Percentiles rank a stretch among this genome's conserved stretches.
These are phyloP conservation scores for Endoconidiophora polonica DNA, from an alignment of 2,329 filamentous ascomycete species.

Conservation along the genomic window DNA sequence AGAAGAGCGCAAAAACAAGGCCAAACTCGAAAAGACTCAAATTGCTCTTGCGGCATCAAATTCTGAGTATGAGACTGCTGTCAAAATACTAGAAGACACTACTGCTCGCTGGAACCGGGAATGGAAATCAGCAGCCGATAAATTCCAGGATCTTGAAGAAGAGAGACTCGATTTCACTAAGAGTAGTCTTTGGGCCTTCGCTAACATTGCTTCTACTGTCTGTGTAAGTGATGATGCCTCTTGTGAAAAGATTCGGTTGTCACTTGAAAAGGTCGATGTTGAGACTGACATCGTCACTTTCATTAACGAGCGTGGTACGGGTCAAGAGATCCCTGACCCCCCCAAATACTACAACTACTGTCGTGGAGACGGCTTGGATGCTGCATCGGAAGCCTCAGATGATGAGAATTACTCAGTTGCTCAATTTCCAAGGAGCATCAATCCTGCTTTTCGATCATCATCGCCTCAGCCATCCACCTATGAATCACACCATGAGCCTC, in stretches of 20 bases:
- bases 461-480: slow-evolving; percentile 89
- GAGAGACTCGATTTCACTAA: slow-evolving; percentile 94
- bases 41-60: slow-evolving; percentile 85
- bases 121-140: slow-evolving; percentile 95
- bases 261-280: slow-evolving; percentile 88
- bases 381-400: slow-evolving; percentile 65
- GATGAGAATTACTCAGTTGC: slow-evolving; percentile 87
- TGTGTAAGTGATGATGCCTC: slow-evolving; percentile 95
- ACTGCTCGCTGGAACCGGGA: slow-evolving; percentile 93
- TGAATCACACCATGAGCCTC: slow-evolving; percentile 76
- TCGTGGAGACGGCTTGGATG: slow-evolving; percentile 69
- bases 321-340: slow-evolving; percentile 91
- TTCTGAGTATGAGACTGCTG: slow-evolving; percentile 79
- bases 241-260: slow-evolving; percentile 88
- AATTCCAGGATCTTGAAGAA: slow-evolving; percentile 97
- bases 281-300: slow-evolving; percentile 85
- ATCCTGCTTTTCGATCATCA: slow-evolving; percentile 86
- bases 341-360: slow-evolving; percentile 99
- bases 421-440: slow-evolving; percentile 88
- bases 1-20: slow-evolving; percentile 96
- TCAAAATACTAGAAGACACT: slow-evolving; percentile 88
- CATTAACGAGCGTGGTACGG: slow-evolving; percentile 77
- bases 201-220: slow-evolving; percentile 91
- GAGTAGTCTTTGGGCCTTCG: slow-evolving; percentile 94
- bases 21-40: slow-evolving; percentile 95